A percentile compares a stretch with the other conserved stretches of the same genome.
Evolutionary conservation across 2,329 filamentous ascomycete species (phyloP).

Genomic region (Chaetomium globosum): DNA sequence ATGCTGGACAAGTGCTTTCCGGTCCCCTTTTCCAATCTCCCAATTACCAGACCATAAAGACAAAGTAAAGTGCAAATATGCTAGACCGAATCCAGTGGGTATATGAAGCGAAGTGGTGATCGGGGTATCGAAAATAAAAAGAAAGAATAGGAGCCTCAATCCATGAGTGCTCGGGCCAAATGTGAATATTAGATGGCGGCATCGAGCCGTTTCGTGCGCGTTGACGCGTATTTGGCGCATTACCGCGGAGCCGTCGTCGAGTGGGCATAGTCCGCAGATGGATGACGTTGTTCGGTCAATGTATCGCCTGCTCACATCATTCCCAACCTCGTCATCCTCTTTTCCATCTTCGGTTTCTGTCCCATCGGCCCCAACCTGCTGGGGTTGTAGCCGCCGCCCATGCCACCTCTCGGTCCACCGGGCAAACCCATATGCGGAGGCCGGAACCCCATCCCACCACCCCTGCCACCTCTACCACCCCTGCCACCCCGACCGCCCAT

Average conservation of each 20-base stretch:
- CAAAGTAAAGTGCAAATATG: conserved; percentile 12
- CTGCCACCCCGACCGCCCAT: conserved; percentile 4
- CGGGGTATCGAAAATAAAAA: conserved; percentile 28
- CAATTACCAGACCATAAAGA: conserved; percentile 1
- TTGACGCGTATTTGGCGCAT: conserved; percentile 9
- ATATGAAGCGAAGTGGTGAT: conserved; percentile 29
- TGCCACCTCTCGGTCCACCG: conserved; percentile 21
- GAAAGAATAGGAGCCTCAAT: conserved; percentile 17
- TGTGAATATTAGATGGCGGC: conserved; percentile 14
- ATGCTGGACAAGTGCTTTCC: not conserved
- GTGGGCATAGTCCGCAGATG: not conserved
- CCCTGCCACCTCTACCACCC: not conserved
- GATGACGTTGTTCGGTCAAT: not conserved
- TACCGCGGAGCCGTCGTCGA: not conserved
- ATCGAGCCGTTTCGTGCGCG: conserved; percentile 20
- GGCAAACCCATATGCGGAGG: conserved; percentile 34
- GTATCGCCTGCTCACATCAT: conserved; percentile 50
- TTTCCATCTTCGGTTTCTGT: conserved; percentile 58
- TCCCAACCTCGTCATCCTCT: conserved; percentile 63
- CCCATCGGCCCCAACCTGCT: conserved; percentile 44
- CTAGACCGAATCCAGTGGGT: conserved; percentile 29
- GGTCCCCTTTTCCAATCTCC: not conserved
- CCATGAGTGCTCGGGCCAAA: conserved; percentile 18
- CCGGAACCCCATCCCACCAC: conserved; percentile 39
- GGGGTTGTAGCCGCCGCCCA: conserved; percentile 22